phyloP scores from a whole-genome alignment of 2,329 filamentous ascomycete species.

The Colletotrichum trifolii region DNA sequence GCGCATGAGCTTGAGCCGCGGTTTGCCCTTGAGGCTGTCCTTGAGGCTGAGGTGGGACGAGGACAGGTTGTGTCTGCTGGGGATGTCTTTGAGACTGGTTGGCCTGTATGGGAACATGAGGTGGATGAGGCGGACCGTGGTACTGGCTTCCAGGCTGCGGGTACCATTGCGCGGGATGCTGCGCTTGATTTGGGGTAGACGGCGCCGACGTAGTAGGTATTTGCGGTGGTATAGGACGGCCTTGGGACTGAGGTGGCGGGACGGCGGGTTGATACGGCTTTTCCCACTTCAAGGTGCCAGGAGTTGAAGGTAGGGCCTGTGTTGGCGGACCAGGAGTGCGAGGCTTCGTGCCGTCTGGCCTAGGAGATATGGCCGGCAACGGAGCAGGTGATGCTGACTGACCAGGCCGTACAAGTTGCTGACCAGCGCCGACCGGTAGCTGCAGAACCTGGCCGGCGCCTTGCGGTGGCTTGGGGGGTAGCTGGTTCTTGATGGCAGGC shows the following conservation, averaged over 20 bases:
- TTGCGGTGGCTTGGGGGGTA: conserved; percentile 45
- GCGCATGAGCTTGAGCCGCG: conserved; percentile 17
- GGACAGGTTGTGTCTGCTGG: conserved; percentile 36
- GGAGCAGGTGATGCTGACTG: conserved; percentile 38
- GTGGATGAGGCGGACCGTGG: conserved; percentile 22
- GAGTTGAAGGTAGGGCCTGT: conserved; percentile 39
- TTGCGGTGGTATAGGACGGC: conserved; percentile 34
- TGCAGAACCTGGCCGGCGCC: conserved; percentile 49
- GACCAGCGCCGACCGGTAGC: conserved; percentile 47
- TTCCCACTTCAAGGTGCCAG: conserved; percentile 52
- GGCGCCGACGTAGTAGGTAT: conserved; percentile 23
- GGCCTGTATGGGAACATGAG: conserved; percentile 32
- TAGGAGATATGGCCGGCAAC: conserved; percentile 46
- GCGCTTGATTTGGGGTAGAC: conserved; percentile 34
- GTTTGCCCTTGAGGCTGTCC: conserved; percentile 11
- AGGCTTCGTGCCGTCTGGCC: conserved; percentile 47
- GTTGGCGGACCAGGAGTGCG: conserved; percentile 46
- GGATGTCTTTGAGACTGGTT: conserved; percentile 27
- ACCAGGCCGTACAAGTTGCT: conserved; percentile 41
- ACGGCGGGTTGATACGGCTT: conserved; percentile 53
- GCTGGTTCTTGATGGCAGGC: conserved; percentile 46
- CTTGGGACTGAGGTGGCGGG: conserved; percentile 41
- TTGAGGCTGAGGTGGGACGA: conserved; percentile 32
- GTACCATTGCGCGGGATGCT: conserved; percentile 37
- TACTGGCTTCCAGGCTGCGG: conserved; percentile 32